These are phyloP conservation scores for Sporormia fimetaria DNA, from an alignment of 495 filamentous ascomycete genomes.

Conservation along the genomic window DNA sequence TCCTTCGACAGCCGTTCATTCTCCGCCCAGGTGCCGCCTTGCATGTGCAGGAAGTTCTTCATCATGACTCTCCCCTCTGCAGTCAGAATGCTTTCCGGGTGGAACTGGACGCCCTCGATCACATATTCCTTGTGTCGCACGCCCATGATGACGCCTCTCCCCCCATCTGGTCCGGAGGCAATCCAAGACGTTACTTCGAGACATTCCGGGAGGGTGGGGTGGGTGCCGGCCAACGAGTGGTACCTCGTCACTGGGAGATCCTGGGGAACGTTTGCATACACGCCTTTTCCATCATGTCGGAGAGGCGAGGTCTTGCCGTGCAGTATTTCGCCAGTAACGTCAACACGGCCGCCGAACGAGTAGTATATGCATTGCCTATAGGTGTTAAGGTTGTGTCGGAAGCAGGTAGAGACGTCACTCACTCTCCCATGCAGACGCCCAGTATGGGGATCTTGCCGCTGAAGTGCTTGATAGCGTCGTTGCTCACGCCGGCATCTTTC, in stretches of 20 bases:
- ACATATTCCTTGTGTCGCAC: conserved; percentile 82
- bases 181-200: conserved; percentile 87
- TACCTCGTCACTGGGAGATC: conserved; percentile 84
- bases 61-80: conserved; percentile 81
- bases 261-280: conserved; percentile 67
- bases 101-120: conserved; percentile 92
- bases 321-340: conserved; percentile 87
- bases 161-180: conserved; percentile 45
- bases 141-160: conserved; percentile 85
- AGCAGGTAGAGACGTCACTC: conserved; percentile 31
- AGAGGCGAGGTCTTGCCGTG: conserved; percentile 94
- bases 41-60: conserved; percentile 78
- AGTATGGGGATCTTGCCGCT: conserved; percentile 94
- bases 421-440: conserved; percentile 96
- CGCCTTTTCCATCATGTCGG: conserved; percentile 75
- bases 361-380: conserved; percentile 82
- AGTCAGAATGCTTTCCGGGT: conserved; percentile 93
- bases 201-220: conserved; percentile 72
- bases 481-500: conserved; percentile 84
- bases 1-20: conserved; percentile 40
- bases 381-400: conserved; percentile 6
- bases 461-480: conserved; percentile 81
- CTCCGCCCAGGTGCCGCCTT: conserved; percentile 80
- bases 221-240: conserved; percentile 90
- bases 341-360: conserved; percentile 80